Percentiles rank a stretch among this genome's conserved stretches.
Conservation (phyloP, 176 grass and related monocot species). For the Oryza australiensis region DNA sequence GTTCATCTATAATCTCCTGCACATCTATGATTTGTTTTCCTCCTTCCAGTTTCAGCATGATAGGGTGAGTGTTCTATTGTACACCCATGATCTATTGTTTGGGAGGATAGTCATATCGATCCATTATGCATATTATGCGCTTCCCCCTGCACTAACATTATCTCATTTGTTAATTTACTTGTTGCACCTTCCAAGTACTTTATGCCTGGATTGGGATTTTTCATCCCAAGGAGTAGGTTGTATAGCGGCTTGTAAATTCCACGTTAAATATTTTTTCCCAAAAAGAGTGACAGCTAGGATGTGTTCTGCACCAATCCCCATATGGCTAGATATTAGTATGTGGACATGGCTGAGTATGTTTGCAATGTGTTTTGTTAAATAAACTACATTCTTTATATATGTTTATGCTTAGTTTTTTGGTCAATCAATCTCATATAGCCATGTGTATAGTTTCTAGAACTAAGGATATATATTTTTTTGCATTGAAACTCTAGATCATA, state of each 20-base stretch:
- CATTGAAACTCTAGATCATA: neutral
- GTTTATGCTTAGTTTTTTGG: neutral
- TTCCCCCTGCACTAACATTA: slow-evolving; percentile 1
- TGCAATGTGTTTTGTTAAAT: neutral
- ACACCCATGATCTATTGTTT: slow-evolving; percentile 18
- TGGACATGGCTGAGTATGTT: neutral
- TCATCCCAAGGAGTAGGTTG: neutral
- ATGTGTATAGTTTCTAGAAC: neutral
- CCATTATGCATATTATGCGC: neutral
- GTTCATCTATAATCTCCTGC: slow-evolving; percentile 60
- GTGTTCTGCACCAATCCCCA: neutral
- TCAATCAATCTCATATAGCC: neutral
- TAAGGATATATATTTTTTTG: neutral
- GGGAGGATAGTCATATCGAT: neutral
- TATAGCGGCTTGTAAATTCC: neutral
- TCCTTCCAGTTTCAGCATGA: slow-evolving; percentile 83
- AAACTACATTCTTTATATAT: neutral
- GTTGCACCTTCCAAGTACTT: slow-evolving; percentile 27
- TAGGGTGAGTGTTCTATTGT: slow-evolving; percentile 56
- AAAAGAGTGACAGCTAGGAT: neutral
- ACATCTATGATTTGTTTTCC: slow-evolving; percentile 54
- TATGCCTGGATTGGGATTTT: slow-evolving; percentile 14
- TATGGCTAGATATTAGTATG: neutral
- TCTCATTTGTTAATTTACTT: slow-evolving; percentile 27
- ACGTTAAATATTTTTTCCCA: neutral